Conservation (phyloP, 164 flowering plant genomes). For the Dillenia turbinata region DNA sequence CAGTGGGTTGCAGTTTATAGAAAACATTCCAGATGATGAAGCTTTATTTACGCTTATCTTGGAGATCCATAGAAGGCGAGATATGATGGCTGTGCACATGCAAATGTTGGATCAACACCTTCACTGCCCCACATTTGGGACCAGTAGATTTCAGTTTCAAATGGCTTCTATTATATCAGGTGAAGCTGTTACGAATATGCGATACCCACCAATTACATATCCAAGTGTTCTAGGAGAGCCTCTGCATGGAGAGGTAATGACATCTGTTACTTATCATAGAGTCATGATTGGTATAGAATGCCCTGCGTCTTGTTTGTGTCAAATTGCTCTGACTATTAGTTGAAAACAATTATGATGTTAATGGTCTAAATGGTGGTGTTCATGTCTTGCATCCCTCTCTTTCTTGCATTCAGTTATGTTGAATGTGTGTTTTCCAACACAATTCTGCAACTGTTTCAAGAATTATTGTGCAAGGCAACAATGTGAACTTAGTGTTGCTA, state of each 20-base stretch:
- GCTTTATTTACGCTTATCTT: conserved; percentile 85
- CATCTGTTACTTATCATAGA: neutral
- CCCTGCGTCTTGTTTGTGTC: too few species aligned
- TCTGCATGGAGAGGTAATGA: conserved; percentile 92
- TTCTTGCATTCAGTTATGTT: too few species aligned
- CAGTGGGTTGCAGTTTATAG: conserved; percentile 88
- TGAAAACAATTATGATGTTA: too few species aligned
- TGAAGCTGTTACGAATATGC: conserved; percentile 56
- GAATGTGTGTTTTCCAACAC: too few species aligned
- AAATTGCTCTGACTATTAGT: too few species aligned
- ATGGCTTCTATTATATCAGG: conserved; percentile 50
- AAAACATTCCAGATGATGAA: conserved; percentile 93
- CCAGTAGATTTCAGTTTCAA: conserved; percentile 64
- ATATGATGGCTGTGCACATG: conserved; percentile 99
- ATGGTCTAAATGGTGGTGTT: too few species aligned
- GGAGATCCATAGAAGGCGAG: conserved; percentile 94
- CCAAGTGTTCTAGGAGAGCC: conserved; percentile 98
- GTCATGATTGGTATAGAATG: too few species aligned
- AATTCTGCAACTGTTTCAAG: too few species aligned
- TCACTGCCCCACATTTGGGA: conserved; percentile 95
- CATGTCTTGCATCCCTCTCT: too few species aligned
- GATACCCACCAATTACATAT: conserved; percentile 91
- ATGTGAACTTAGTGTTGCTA: too few species aligned
- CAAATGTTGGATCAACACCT: conserved; percentile 98
- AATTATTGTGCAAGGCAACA: too few species aligned